phyloP scores from a whole-genome alignment of 805 yeast genomes.

The Metschnikowia anglica region DNA sequence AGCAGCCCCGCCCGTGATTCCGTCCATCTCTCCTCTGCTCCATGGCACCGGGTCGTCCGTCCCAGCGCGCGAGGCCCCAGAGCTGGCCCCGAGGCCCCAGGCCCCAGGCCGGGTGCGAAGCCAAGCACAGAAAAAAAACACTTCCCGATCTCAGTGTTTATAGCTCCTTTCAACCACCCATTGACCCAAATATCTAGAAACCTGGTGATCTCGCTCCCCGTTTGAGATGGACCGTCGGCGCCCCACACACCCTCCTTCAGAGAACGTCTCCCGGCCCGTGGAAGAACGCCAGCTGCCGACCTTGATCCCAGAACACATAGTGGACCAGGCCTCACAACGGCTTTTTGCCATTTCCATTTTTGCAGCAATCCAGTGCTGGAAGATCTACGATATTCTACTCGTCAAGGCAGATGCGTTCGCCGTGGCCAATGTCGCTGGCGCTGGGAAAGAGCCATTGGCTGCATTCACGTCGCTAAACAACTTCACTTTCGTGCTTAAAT shows the following conservation, averaged over 20 bases:
- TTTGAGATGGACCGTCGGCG: constrained; percentile 1
- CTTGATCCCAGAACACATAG: constrained; percentile 59
- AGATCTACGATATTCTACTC: constrained; percentile 66
- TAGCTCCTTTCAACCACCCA: neutral
- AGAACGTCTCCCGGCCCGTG: neutral
- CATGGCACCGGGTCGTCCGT: too few species aligned
- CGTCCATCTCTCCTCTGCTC: too few species aligned
- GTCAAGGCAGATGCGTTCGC: constrained; percentile 46
- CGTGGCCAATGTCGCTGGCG: neutral
- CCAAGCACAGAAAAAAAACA: neutral
- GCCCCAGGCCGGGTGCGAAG: neutral
- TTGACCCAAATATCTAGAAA: neutral
- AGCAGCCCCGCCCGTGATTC: too few species aligned
- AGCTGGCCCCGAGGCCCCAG: too few species aligned
- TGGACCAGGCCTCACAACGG: constrained; percentile 80
- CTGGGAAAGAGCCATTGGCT: neutral
- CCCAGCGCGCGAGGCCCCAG: neutral
- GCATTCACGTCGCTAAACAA: constrained; percentile 43
- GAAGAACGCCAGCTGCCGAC: constrained; percentile 13
- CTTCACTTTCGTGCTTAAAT: constrained; percentile 65
- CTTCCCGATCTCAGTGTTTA: neutral
- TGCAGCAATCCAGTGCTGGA: constrained; percentile 79
- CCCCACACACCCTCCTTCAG: neutral
- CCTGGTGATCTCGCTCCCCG: neutral
- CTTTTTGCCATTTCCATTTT: constrained; percentile 64